Conservation (phyloP, 1,284 basidiomycete species). For the Somion occarium region DNA sequence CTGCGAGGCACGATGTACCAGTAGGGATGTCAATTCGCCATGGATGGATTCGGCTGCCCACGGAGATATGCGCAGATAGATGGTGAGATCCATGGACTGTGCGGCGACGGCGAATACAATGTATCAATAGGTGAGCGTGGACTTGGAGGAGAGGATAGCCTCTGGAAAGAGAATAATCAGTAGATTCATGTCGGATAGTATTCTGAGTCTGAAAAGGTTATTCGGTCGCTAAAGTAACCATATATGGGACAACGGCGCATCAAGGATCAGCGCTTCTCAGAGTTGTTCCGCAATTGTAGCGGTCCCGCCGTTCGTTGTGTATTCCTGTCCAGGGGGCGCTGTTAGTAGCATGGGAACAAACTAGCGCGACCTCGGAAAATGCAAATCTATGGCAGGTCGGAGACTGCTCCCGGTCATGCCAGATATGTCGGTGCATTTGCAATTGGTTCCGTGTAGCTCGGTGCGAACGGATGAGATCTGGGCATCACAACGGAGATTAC, state of each 20-base stretch:
- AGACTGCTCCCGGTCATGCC: no score
- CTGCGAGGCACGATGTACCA: background rate
- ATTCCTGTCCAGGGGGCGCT: no score
- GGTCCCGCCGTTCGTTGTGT: no score
- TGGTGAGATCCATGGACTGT: background rate
- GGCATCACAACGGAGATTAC: constrained; percentile 15
- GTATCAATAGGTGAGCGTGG: background rate
- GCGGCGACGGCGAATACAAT: background rate
- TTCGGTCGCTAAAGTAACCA: background rate
- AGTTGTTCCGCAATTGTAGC: background rate
- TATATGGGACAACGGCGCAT: no score
- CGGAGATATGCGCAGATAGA: constrained; percentile 17
- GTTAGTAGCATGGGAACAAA: no score
- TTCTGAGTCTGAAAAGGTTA: background rate
- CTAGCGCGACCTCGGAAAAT: no score
- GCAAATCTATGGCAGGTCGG: no score
- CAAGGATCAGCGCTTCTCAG: background rate
- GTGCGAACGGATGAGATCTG: constrained; percentile 11
- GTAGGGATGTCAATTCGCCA: background rate
- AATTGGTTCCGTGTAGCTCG: background rate
- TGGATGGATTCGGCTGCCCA: constrained; percentile 1
- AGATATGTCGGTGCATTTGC: background rate
- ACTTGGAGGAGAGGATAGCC: background rate
- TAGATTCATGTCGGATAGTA: background rate
- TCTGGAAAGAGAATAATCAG: background rate